Conservation (phyloP, 108 stramenopile genomes). For the Cyclostephanos tholiformis region DNA sequence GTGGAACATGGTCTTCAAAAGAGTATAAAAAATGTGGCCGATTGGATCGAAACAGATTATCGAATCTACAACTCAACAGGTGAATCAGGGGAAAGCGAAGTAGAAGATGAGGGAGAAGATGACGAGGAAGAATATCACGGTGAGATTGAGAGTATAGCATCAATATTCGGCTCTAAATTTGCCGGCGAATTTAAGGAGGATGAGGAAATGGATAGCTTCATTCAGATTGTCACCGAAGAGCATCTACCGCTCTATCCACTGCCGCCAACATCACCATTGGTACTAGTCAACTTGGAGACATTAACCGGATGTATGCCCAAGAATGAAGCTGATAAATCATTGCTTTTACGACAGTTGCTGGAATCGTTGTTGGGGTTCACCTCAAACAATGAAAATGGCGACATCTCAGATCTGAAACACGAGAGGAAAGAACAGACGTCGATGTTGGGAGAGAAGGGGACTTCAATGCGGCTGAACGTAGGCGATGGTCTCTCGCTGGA, state of each 20-base stretch:
- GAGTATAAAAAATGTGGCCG: slow-evolving; percentile 18
- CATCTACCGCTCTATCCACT: slow-evolving; percentile 35
- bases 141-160: slow-evolving; percentile 37
- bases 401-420: not conserved
- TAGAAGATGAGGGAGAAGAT: slow-evolving; percentile 1
- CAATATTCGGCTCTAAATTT: not conserved
- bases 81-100: slow-evolving; percentile 2
- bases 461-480: not conserved
- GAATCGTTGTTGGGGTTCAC: slow-evolving; percentile 30
- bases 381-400: slow-evolving; percentile 8
- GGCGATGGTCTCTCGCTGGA: slow-evolving; percentile 38
- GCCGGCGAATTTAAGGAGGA: slow-evolving; percentile 10
- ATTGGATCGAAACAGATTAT: slow-evolving; percentile 4
- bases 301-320: slow-evolving; percentile 42
- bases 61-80: not conserved
- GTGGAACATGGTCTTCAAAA: not conserved
- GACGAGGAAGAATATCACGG: slow-evolving; percentile 18
- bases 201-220: slow-evolving; percentile 7
- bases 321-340: slow-evolving; percentile 26
- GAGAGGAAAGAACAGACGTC: not conserved
- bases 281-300: slow-evolving; percentile 51
- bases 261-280: slow-evolving; percentile 38
- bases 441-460: not conserved
- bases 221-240: slow-evolving; percentile 28
- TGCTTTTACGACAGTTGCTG: slow-evolving; percentile 31